phyloP scores from a whole-genome alignment of 2,329 filamentous ascomycete species.

The Fusarium multiceps region DNA sequence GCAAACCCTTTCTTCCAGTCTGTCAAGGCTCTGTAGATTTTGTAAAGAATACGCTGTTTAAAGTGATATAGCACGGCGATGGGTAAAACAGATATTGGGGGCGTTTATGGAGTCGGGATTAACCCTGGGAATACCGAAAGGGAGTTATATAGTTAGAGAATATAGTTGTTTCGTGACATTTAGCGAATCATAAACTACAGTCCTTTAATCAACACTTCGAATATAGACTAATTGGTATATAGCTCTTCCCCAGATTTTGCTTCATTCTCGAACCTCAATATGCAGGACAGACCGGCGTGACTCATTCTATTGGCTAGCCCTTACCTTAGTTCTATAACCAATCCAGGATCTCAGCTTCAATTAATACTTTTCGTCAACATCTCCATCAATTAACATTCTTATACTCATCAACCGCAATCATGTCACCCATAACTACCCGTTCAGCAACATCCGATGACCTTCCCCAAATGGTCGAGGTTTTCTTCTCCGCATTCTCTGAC shows the following conservation, averaged over 20 bases:
- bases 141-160: slow-evolving; percentile 14
- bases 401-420: neutral
- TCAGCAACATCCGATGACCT: slow-evolving; percentile 52
- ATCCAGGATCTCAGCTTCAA: neutral
- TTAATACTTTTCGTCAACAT: neutral
- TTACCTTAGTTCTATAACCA: neutral
- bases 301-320: slow-evolving; percentile 7
- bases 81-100: slow-evolving; percentile 1
- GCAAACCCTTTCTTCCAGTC: slow-evolving; percentile 78
- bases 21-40: slow-evolving; percentile 63
- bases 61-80: slow-evolving; percentile 3
- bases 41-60: neutral
- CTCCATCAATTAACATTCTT: neutral
- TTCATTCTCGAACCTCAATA: neutral
- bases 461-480: slow-evolving; percentile 46
- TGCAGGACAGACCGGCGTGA: slow-evolving; percentile 17
- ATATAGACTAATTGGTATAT: neutral
- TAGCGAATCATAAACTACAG: slow-evolving; percentile 14
- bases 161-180: neutral
- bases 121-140: slow-evolving; percentile 12
- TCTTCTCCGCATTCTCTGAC: slow-evolving; percentile 48
- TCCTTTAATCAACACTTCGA: neutral
- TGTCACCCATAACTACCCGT: slow-evolving; percentile 48
- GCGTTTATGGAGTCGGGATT: slow-evolving; percentile 27
- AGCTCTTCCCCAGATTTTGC: neutral